phyloP scores from a whole-genome alignment of 1,284 basidiomycete genomes.

The Trichosporon inkin region DNA sequence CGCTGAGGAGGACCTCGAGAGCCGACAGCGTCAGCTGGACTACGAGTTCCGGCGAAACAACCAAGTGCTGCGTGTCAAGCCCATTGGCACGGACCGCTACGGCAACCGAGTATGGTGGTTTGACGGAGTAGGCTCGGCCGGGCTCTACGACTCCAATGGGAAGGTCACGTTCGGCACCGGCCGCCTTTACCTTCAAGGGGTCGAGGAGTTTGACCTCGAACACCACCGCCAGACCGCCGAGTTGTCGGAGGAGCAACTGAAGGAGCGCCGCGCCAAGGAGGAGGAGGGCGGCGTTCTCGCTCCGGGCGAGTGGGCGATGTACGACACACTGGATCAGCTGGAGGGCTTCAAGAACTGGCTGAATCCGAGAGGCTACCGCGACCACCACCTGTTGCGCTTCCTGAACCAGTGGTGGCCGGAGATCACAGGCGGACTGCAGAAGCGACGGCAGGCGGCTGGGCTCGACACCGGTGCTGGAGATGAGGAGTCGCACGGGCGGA shows the following conservation, averaged over 20 bases:
- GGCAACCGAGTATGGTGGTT: slow-evolving; percentile 98
- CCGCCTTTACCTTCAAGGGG: slow-evolving; percentile 83
- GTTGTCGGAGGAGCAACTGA: slow-evolving; percentile 52
- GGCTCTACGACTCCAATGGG: slow-evolving; percentile 61
- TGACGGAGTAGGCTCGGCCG: slow-evolving; percentile 85
- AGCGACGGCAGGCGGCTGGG: slow-evolving; percentile 31
- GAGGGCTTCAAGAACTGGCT: slow-evolving; percentile 82
- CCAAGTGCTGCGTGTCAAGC: slow-evolving; percentile 76
- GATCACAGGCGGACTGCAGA: slow-evolving; percentile 68
- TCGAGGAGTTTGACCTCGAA: slow-evolving; percentile 71
- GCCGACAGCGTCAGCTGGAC: slow-evolving; percentile 78
- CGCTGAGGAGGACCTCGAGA: slow-evolving; percentile 73
- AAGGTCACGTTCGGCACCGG: slow-evolving; percentile 76
- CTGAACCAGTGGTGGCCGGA: slow-evolving; percentile 81
- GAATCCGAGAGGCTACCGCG: slow-evolving; percentile 83
- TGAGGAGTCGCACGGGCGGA: slow-evolving; percentile 13
- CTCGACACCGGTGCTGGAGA: slow-evolving; percentile 23
- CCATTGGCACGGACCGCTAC: slow-evolving; percentile 86
- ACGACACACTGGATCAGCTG: slow-evolving; percentile 79
- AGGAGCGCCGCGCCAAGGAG: slow-evolving; percentile 63
- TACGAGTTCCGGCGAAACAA: slow-evolving; percentile 85
- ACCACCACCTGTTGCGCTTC: slow-evolving; percentile 72
- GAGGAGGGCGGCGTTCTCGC: slow-evolving; percentile 71
- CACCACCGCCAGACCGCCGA: slow-evolving; percentile 57
- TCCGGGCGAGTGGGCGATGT: slow-evolving; percentile 81